Base-by-base conservation (phyloP, 2,329 filamentous ascomycete species). In the Penicillium palitans region DNA sequence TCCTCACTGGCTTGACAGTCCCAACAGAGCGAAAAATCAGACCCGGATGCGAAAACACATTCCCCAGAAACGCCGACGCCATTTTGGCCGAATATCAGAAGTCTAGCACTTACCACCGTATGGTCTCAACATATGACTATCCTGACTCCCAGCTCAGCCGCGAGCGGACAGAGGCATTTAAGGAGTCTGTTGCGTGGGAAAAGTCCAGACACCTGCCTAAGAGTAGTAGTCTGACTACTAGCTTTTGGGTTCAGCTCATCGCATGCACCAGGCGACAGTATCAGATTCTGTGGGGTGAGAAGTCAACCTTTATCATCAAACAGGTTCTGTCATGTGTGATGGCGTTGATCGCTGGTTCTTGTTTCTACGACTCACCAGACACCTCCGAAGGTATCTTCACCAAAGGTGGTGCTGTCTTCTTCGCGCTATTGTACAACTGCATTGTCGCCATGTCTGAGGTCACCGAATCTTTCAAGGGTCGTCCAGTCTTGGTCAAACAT, bases 381-480 rank as follows among this genome's bases (percentile, higher is more conserved):
- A 83, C 80, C 42, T 83, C 84, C 0, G 76, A 72, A 1, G 87
- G 87, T 2, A 72, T 89, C 1, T 89, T 89, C 70, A 70, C 82
- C 61, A 87, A 88, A 64, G 79, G 80, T 0, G 87, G 86, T 46
- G 80, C 85, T 0, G 73, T 87, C 7, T 90, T 89, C 77, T 81
- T 88, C 46, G 76, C 85, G 1, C 74, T 88, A 0, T 73, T 90
- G 0, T 86, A 82, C 69, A 86, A 87, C 64, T 76, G 79, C 53
- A 74, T 90, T 2, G 68, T 88, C 0, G 80, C 85, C 33, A 83
- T 89, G 78, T 82, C 85, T 0, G 87, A 90, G 68, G 86, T 90
- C 4, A 86, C 81, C 0, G 80, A 83, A 37, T 84, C 84, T 0
- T 89, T 86, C 65, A 77, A 73, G 9, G 84, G 85, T 7, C 80